A percentile compares a stretch with the other conserved stretches of the same genome.
Conservation (phyloP, 495 filamentous ascomycete species). For the Geoglossum glabrum region DNA sequence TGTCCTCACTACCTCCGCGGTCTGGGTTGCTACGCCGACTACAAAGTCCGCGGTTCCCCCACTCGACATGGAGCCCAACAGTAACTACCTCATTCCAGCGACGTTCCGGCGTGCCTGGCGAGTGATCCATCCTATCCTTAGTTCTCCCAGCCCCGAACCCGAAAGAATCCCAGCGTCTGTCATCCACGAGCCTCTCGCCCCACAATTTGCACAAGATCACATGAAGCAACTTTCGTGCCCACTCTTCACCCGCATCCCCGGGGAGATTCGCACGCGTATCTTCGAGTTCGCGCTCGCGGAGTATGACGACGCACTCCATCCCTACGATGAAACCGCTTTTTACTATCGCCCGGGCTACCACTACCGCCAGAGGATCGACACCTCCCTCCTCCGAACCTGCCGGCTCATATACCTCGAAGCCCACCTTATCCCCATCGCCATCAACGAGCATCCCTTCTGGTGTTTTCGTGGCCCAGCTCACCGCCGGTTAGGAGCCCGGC, state of each 20-base stretch:
- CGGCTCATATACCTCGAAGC: conserved; percentile 16
- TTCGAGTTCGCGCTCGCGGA: conserved; percentile 16
- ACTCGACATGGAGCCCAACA: no score
- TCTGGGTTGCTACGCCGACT: no score
- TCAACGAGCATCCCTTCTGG: conserved; percentile 19
- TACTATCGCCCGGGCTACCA: conserved; percentile 16
- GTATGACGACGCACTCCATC: conserved; percentile 10
- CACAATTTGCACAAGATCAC: no score
- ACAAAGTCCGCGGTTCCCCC: no score
- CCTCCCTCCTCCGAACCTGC: conserved; percentile 15
- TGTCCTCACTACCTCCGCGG: no score
- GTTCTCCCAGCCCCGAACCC: no score
- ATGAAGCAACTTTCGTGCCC: conserved; percentile 12
- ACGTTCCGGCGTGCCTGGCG: no score
- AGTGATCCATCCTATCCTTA: no score
- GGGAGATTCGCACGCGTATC: conserved; percentile 16
- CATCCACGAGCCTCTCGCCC: no score
- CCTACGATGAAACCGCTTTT: conserved; percentile 8
- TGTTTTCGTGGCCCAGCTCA: conserved; percentile 11
- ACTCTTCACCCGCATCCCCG: conserved; percentile 15
- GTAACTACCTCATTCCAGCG: no score
- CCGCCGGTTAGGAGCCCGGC: conserved; percentile 12
- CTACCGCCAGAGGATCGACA: conserved; percentile 11
- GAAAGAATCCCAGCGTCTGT: no score
- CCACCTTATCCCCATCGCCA: conserved; percentile 11